Base-by-base conservation (phyloP, 2,329 filamentous ascomycete genomes). In the Didymellaceae sp. region DNA sequence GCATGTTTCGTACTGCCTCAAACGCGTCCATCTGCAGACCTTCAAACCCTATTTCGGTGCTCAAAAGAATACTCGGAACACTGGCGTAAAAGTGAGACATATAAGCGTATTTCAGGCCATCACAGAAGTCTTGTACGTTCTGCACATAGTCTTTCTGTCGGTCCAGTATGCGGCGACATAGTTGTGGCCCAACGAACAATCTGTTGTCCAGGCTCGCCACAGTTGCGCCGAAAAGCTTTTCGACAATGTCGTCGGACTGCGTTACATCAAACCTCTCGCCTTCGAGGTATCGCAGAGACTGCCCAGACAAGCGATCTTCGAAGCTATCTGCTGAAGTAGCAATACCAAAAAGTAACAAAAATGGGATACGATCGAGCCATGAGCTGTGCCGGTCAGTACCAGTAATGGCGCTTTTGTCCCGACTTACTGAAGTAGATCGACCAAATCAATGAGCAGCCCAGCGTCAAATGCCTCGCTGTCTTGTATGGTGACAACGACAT, bases 31-130 rank as follows among this genome's bases (percentile, higher is more conserved):
- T 62, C 41, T 87, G 79, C 1, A 90, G 57, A 3, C 76, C 59
- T 7, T 67, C 51, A 31, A 66, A 58, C 5, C 63, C 33, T 5
- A 77, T 37, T 10, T 60, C 57, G 1, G 76, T 46, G 11, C 75
- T 74, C 8, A 86, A 71, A 25, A 93, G 79, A 4, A 90, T 70
- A 54, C 86, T 90, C 3, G 91, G 76, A 1, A 87, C 84, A 60
- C 91, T 93, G 30, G 87, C 88, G 61, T 90, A 93, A 65, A 90
- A 93, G 68, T 91, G 88, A 49, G 87, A 90, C 89, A 95, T 92
- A 66, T 91, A 91, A 1, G 87, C 85, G 73, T 93, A 94, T 82
- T 90, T 68, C 2, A 91, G 63, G 9, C 87, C 86, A 65, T 84
- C 84, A 38, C 87, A 79, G 65, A 93, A 89, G 7, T 84, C 82